These are phyloP conservation scores for Ganoderma lucidum DNA, from an alignment of 1,284 basidiomycete species.

Conservation along the genomic window DNA sequence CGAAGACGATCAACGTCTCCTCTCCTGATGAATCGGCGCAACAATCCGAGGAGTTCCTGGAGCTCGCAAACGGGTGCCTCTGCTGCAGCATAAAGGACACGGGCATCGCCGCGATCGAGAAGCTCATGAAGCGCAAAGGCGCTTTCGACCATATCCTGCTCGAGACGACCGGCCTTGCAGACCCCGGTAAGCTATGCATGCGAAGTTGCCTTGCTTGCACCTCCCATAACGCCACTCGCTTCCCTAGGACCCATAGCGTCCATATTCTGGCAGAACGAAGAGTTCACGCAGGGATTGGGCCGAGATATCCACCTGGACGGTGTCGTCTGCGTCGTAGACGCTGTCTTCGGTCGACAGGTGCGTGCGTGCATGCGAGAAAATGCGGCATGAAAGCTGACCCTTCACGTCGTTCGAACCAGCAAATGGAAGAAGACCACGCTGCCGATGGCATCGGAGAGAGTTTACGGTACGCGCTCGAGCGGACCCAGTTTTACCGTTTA, in stretches of 20 bases:
- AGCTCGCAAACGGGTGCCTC: slow-evolving; percentile 92
- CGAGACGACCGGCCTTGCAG: slow-evolving; percentile 93
- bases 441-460: slow-evolving; percentile 79
- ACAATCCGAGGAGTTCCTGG: slow-evolving; percentile 81
- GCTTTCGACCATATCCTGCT: slow-evolving; percentile 93
- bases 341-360: slow-evolving; percentile 84
- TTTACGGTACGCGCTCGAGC: slow-evolving; percentile 59
- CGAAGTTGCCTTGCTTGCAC: neutral
- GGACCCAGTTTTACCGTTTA: neutral
- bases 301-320: slow-evolving; percentile 85
- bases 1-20: slow-evolving; percentile 80
- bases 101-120: slow-evolving; percentile 91
- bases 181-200: slow-evolving; percentile 68
- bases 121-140: slow-evolving; percentile 83
- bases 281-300: slow-evolving; percentile 76
- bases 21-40: slow-evolving; percentile 71
- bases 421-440: slow-evolving; percentile 81
- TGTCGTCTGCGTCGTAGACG: slow-evolving; percentile 92
- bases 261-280: slow-evolving; percentile 94
- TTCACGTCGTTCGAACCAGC: slow-evolving; percentile 53
- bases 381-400: neutral
- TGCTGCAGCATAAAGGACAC: slow-evolving; percentile 95
- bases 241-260: slow-evolving; percentile 82
- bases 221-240: neutral
- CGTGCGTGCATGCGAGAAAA: slow-evolving; percentile 19